Evolutionary conservation across 1,139 yeast species (phyloP).

Genomic region (Protomyces gravidus): DNA sequence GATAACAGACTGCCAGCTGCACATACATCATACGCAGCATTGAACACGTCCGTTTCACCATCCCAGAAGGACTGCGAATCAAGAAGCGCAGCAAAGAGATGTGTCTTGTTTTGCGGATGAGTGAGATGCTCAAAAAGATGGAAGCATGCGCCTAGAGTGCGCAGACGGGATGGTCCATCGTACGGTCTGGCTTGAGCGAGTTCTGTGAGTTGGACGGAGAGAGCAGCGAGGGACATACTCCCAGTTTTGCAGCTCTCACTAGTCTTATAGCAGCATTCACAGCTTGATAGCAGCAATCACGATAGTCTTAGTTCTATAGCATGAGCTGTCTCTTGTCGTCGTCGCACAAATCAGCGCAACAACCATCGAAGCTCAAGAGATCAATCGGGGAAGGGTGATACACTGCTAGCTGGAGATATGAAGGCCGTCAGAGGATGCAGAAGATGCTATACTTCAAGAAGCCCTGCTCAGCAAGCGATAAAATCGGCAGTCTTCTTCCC

Average conservation of each 20-base stretch:
- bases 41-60: not conserved
- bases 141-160: not conserved
- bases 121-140: constrained; percentile 11
- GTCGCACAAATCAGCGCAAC: not conserved
- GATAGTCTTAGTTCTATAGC: no score
- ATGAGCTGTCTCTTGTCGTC: no score
- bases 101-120: not conserved
- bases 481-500: constrained; percentile 37
- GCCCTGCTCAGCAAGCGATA: not conserved
- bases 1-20: not conserved
- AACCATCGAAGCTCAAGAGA: not conserved
- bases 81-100: constrained; percentile 1
- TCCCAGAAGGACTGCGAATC: not conserved
- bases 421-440: not conserved
- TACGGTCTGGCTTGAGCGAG: not conserved
- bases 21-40: not conserved
- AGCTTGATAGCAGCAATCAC: not conserved
- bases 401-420: no score
- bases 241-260: not conserved
- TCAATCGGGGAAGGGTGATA: not conserved
- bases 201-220: not conserved
- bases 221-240: not conserved
- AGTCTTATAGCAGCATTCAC: not conserved
- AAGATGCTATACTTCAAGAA: not conserved
- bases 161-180: not conserved